Evolutionary conservation across 148 eudicot genomes (phyloP), one percentile per base, ranked within the genome.

Genomic region (Heliamphora exappendiculata): DNA sequence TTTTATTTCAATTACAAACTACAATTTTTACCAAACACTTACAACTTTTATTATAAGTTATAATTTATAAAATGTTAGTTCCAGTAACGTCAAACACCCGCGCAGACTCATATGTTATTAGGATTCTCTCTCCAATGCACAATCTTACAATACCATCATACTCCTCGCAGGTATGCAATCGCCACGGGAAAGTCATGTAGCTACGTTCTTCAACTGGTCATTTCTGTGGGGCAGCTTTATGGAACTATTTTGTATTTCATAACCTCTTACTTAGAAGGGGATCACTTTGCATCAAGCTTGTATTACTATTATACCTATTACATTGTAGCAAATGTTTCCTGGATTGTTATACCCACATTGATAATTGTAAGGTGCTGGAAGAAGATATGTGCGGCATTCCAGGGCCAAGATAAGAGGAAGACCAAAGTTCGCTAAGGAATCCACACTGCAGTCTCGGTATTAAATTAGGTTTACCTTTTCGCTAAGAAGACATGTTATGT

Each of bases 221-320:
- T 90, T 76, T 89, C 89, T 74, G 76, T 94, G 22, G 98, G 98
- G 39, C 98, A 91, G 86, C 89, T 94, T 13, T 94, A 94, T 74
- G 98, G 98, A 69, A 86, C 91, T 45, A 82, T 81, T 75, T 84
- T 90, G 47, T 94, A 94, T 79, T 94, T 86, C 83, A 51, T 88
- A 57, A 90, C 97, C 5, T 85, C 97, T n/a, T 65, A 78, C 67
- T 78, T 94, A 85, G 94, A 88, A 29, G 98, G 98, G 37, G 95
- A 90, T 81, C 81, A 91, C 64, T 94, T 90, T 55, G 86, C 97
- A 5, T 72, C 81, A 53, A 82, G 77, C 78, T 45, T 82, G 33
- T 81, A 74, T 64, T 79, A 84, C 83, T 91, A 94, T 73, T 94
- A 88, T 74, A 88, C 91, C 1, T 94, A 94, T 82, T 94, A 89